Conservation (phyloP, 441 rosid species). For the Rhodomyrtus psidioides region DNA sequence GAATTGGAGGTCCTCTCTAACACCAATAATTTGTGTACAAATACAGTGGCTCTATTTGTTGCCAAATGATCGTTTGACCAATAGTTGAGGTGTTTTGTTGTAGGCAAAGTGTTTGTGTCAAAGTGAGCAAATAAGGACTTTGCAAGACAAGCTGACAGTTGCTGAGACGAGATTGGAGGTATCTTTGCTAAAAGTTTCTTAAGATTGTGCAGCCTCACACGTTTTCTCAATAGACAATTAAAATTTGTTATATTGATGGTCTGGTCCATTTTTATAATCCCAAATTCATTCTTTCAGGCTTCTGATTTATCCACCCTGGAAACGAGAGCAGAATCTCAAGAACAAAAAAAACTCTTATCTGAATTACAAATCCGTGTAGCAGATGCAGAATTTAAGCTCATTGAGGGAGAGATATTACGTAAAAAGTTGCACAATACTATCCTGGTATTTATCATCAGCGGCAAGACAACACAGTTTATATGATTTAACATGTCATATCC, state of each 20-base stretch:
- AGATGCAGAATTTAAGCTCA: conserved; percentile 15
- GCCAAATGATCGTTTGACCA: background rate
- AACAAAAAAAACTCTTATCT: conserved; percentile 6
- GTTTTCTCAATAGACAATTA: background rate
- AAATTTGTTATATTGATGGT: background rate
- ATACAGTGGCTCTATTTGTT: background rate
- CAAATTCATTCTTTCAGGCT: conserved; percentile 2
- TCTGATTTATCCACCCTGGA: conserved; percentile 12
- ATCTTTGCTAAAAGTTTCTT: background rate
- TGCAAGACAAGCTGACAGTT: conserved; percentile 41
- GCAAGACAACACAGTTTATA: background rate
- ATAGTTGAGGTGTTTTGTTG: background rate
- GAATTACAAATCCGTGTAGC: conserved; percentile 10
- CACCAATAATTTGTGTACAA: background rate
- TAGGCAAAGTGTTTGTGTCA: conserved; percentile 43
- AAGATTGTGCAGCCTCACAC: background rate
- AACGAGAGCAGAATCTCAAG: conserved; percentile 9
- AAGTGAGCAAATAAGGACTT: conserved; percentile 30
- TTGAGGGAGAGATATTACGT: conserved; percentile 17
- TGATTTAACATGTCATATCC: background rate
- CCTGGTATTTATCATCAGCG: conserved; percentile 2
- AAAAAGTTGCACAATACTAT: conserved; percentile 20
- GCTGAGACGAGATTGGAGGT: conserved; percentile 57
- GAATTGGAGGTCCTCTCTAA: conserved; percentile 36
- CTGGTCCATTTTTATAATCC: background rate